These are phyloP conservation scores for Agrocybe pediades DNA, from an alignment of 768 basidiomycete species.

Conservation along the genomic window DNA sequence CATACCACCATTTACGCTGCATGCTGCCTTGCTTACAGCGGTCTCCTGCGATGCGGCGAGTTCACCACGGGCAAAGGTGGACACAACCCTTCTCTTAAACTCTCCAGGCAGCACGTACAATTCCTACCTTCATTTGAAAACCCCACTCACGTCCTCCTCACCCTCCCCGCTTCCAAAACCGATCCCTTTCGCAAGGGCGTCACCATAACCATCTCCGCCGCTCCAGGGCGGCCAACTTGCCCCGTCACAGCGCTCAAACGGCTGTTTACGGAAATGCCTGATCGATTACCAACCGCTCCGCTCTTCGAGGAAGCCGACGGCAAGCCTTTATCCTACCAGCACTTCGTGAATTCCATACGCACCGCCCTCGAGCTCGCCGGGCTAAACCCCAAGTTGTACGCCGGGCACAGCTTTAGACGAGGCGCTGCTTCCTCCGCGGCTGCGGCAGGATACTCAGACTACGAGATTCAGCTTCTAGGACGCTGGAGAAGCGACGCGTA, in stretches of 20 bases:
- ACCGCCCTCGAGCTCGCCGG: constrained; percentile 10
- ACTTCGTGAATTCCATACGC: constrained; percentile 17
- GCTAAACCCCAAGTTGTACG: constrained; percentile 14
- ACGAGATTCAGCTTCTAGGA: constrained; percentile 38
- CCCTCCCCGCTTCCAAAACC: constrained; percentile 36
- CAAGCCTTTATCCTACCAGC: constrained; percentile 8
- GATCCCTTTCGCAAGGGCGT: constrained; percentile 31
- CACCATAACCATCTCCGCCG: constrained; percentile 8
- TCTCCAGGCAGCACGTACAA: background rate
- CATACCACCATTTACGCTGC: constrained; percentile 13
- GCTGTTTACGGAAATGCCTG: background rate
- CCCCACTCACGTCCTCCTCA: constrained; percentile 24
- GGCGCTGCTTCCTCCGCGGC: constrained; percentile 31
- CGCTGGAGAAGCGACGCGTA: constrained; percentile 38
- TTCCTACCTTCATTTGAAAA: constrained; percentile 26
- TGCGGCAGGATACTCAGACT: constrained; percentile 28
- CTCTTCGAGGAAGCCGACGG: constrained; percentile 14
- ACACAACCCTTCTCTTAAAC: background rate
- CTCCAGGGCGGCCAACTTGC: background rate
- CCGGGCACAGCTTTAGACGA: constrained; percentile 30
- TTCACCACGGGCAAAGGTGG: constrained; percentile 9
- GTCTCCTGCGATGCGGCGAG: constrained; percentile 17
- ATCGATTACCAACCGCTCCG: background rate
- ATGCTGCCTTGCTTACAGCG: constrained; percentile 13
- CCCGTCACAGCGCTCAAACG: constrained; percentile 4